Conservation (phyloP, 345 rosid species). For the Theobroma cacao region DNA sequence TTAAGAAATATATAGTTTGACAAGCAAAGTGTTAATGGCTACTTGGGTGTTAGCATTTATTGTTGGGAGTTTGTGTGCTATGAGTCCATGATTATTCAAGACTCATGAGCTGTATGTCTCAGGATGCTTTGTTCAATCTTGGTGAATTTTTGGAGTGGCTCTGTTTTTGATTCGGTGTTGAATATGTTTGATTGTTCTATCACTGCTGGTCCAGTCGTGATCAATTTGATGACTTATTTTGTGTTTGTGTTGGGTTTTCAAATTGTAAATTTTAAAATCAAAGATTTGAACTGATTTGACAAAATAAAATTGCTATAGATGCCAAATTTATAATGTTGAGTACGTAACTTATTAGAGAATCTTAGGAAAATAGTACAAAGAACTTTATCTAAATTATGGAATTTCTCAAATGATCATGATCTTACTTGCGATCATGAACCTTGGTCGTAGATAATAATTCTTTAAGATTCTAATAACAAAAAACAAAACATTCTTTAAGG, state of each 20-base stretch:
- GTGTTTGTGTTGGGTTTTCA: neutral
- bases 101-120: neutral
- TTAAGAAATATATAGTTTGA: too few species aligned
- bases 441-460: too few species aligned
- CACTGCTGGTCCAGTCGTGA: neutral
- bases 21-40: too few species aligned
- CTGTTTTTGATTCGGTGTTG: neutral
- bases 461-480: too few species aligned
- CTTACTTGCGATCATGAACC: too few species aligned
- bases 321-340: neutral
- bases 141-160: neutral
- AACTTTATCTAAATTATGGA: neutral
- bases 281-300: neutral
- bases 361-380: neutral
- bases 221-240: neutral
- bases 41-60: too few species aligned
- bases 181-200: neutral
- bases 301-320: neutral
- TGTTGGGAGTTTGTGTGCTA: neutral
- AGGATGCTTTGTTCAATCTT: neutral
- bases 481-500: too few species aligned
- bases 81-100: neutral
- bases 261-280: neutral
- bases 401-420: neutral
- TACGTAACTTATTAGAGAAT: neutral